A percentile compares a stretch with the other conserved stretches of the same genome.
Evolutionary conservation across 495 filamentous ascomycete species (phyloP).

Genomic region (Glonium stellatum): DNA sequence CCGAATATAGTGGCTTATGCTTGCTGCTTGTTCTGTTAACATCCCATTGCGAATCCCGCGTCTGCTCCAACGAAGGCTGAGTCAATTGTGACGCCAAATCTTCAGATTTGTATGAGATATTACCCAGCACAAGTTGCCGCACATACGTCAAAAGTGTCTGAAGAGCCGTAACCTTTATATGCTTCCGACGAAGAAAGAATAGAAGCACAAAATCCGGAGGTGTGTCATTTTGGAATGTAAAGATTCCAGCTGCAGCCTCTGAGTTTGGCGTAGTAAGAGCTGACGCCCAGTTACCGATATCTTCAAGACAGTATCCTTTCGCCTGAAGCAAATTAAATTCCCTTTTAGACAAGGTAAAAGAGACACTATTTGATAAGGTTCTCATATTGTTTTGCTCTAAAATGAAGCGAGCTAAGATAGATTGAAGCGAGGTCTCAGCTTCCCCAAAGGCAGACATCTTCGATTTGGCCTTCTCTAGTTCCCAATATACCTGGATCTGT

Average conservation of each 20-base stretch:
- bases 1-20: neutral
- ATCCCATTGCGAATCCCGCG: neutral
- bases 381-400: neutral
- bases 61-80: neutral
- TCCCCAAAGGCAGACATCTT: neutral
- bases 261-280: slow-evolving; percentile 3
- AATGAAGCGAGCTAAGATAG: slow-evolving; percentile 14
- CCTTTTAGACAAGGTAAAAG: neutral
- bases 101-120: neutral
- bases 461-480: no score
- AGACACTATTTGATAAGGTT: neutral
- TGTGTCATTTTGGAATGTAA: neutral
- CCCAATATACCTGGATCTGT: no score
- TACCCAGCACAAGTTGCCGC: slow-evolving; percentile 1
- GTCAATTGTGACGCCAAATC: neutral
- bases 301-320: slow-evolving; percentile 7
- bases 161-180: slow-evolving; percentile 7
- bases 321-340: slow-evolving; percentile 8
- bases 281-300: slow-evolving; percentile 10
- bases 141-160: slow-evolving; percentile 15
- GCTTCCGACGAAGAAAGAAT: slow-evolving; percentile 21
- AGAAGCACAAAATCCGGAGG: slow-evolving; percentile 26
- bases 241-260: neutral
- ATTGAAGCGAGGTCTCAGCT: slow-evolving; percentile 5
- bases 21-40: neutral